phyloP scores from a whole-genome alignment of 805 yeast genomes.

The Starmerella roubikii region DNA sequence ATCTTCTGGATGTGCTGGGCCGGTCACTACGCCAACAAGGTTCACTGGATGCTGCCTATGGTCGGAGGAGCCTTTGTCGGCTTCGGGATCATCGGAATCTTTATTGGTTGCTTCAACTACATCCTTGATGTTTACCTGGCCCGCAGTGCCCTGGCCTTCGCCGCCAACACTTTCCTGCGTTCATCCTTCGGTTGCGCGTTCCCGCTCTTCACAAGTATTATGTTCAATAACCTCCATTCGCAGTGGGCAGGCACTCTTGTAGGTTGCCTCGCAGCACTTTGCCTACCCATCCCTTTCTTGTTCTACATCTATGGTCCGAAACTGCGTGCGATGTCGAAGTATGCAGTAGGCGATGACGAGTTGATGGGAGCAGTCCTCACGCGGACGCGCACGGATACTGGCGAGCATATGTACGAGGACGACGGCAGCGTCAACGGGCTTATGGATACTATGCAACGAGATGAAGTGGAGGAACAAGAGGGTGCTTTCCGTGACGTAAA shows the following conservation, averaged over 20 bases:
- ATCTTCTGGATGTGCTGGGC: constrained; percentile 83
- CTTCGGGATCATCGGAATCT: constrained; percentile 52
- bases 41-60: constrained; percentile 77
- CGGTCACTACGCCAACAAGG: constrained; percentile 53
- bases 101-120: constrained; percentile 57
- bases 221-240: constrained; percentile 55
- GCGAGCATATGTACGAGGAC: too few species aligned
- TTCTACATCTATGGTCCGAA: constrained; percentile 46
- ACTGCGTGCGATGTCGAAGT: constrained; percentile 46
- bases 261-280: constrained; percentile 43
- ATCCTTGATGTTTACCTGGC: constrained; percentile 56
- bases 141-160: constrained; percentile 67
- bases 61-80: constrained; percentile 52
- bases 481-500: too few species aligned
- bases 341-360: constrained; percentile 28
- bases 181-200: constrained; percentile 54
- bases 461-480: too few species aligned
- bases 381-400: too few species aligned
- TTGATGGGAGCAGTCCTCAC: too few species aligned
- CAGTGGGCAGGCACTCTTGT: constrained; percentile 70
- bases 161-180: constrained; percentile 60
- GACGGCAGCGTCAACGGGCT: too few species aligned
- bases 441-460: too few species aligned
- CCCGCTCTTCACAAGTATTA: constrained; percentile 57
- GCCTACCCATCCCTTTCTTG: constrained; percentile 57